phyloP scores from a whole-genome alignment of 768 basidiomycete genomes.

The Coprinopsis marcescibilis region DNA sequence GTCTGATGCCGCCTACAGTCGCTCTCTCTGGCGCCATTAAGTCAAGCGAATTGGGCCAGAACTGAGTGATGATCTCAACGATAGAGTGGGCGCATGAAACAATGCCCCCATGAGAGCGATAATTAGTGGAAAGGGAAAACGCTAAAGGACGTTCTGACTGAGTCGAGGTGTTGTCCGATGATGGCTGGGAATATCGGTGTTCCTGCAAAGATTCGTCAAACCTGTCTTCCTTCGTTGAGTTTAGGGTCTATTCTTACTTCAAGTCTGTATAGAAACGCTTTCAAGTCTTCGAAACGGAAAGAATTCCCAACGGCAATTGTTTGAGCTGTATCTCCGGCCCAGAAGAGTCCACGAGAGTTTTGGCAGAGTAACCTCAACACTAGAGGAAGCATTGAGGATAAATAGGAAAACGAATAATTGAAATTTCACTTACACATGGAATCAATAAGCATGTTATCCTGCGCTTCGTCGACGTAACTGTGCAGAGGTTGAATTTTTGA shows the following conservation, averaged over 20 bases:
- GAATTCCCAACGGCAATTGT: slow-evolving; percentile 70
- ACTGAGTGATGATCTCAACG: slow-evolving; percentile 52
- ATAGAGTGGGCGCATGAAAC: slow-evolving; percentile 63
- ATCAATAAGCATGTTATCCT: slow-evolving; percentile 63
- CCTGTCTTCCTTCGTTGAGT: not conserved
- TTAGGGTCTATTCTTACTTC: slow-evolving; percentile 38
- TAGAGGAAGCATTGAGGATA: slow-evolving; percentile 18
- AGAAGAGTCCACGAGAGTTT: slow-evolving; percentile 64
- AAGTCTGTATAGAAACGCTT: slow-evolving; percentile 55
- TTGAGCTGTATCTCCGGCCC: slow-evolving; percentile 79
- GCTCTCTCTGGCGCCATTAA: slow-evolving; percentile 49
- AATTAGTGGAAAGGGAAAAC: slow-evolving; percentile 60
- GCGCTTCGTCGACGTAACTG: slow-evolving; percentile 62
- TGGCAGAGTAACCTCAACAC: slow-evolving; percentile 56
- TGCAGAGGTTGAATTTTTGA: not conserved
- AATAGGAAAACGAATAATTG: not conserved
- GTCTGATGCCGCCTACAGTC: slow-evolving; percentile 48
- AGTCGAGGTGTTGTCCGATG: slow-evolving; percentile 6
- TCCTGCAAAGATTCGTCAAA: slow-evolving; percentile 6
- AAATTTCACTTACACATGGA: slow-evolving; percentile 37
- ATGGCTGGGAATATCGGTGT: too few relatives aligned
- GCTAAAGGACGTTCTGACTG: slow-evolving; percentile 12
- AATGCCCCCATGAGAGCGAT: slow-evolving; percentile 68
- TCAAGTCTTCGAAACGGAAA: slow-evolving; percentile 67
- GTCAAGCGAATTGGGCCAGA: slow-evolving; percentile 68